Percentiles rank a stretch among this genome's conserved stretches.
Conservation (phyloP, 495 filamentous ascomycete genomes). For the Penicillium ochrochloron region DNA sequence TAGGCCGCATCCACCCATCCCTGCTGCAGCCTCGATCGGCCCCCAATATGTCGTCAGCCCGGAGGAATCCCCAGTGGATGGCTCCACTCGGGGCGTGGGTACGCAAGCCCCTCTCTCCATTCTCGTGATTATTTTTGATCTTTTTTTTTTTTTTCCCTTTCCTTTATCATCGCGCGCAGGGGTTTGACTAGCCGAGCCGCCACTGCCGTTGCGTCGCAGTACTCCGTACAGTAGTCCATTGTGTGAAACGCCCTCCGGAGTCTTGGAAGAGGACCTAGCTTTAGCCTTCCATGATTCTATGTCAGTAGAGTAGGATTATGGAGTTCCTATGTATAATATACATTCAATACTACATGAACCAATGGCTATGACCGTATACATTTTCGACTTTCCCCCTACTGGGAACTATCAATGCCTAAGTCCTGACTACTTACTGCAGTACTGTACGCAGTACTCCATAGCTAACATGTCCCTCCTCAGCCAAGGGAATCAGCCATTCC, state of each 20-base stretch:
- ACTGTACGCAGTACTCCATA: too few relatives aligned
- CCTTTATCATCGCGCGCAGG: slow-evolving; percentile 15
- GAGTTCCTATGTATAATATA: too few relatives aligned
- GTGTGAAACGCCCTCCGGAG: slow-evolving; percentile 24
- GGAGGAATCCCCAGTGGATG: background rate
- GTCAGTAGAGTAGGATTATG: too few relatives aligned
- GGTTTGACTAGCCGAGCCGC: slow-evolving; percentile 35
- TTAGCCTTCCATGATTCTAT: too few relatives aligned
- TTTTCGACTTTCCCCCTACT: too few relatives aligned
- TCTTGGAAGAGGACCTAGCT: too few relatives aligned
- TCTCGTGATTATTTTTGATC: slow-evolving; percentile 4
- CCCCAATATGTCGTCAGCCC: slow-evolving; percentile 14
- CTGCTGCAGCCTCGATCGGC: slow-evolving; percentile 6
- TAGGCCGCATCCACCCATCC: slow-evolving; percentile 12
- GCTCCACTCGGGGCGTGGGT: slow-evolving; percentile 11
- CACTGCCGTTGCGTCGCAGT: slow-evolving; percentile 25
- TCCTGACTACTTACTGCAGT: background rate
- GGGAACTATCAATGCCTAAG: background rate
- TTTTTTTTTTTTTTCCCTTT: slow-evolving; percentile 5
- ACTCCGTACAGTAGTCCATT: background rate
- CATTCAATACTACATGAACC: too few relatives aligned
- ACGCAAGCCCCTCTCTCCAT: slow-evolving; percentile 7
- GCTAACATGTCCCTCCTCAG: too few relatives aligned
- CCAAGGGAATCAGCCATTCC: background rate
- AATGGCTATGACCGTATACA: too few relatives aligned